phyloP scores from a whole-genome alignment of 345 rosid species.

The Euphorbia peplus region DNA sequence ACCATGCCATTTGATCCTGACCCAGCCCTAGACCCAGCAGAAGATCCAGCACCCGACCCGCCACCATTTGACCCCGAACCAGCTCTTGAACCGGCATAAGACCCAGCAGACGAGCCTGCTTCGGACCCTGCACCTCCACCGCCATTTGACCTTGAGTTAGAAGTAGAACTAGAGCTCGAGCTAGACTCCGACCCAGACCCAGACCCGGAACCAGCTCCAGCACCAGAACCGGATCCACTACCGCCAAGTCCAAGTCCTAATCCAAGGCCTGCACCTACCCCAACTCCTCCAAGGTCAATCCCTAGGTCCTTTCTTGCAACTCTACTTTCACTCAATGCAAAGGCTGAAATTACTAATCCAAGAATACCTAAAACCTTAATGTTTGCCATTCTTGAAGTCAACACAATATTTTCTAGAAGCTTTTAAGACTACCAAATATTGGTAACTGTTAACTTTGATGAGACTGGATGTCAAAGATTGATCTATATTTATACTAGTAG shows the following conservation, averaged over 20 bases:
- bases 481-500: conserved; percentile 22
- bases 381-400: conserved; percentile 22
- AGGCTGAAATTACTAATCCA: conserved; percentile 30
- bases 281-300: conserved; percentile 70
- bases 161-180: conserved; percentile 37
- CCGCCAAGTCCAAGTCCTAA: conserved; percentile 59
- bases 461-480: not conserved
- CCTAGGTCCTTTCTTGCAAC: conserved; percentile 73
- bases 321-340: conserved; percentile 47
- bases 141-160: conserved; percentile 42
- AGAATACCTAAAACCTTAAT: conserved; percentile 27
- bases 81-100: conserved; percentile 44
- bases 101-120: conserved; percentile 71
- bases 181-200: conserved; percentile 55
- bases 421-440: not conserved
- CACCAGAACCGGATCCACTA: conserved; percentile 48
- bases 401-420: not conserved
- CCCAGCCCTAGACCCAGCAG: conserved; percentile 63
- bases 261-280: conserved; percentile 66
- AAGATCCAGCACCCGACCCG: conserved; percentile 68
- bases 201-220: conserved; percentile 61
- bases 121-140: conserved; percentile 57
- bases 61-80: conserved; percentile 45
- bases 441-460: not conserved
- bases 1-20: conserved; percentile 40